phyloP scores from a whole-genome alignment of 2,329 filamentous ascomycete genomes.

The Botrytis cinerea region DNA sequence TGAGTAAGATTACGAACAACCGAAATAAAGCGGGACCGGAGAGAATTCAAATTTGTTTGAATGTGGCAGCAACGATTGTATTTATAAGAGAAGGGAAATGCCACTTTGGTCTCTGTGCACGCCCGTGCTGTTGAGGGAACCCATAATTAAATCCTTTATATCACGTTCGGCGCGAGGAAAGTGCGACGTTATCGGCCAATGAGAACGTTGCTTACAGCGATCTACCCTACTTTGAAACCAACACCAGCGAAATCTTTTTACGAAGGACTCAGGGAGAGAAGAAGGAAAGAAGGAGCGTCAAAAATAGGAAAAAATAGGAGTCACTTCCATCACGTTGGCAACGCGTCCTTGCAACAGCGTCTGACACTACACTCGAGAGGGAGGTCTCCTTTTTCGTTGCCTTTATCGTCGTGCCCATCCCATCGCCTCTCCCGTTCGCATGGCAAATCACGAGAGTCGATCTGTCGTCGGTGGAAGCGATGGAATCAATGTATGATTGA shows the following conservation, averaged over 20 bases:
- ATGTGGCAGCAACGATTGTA: conserved; percentile 1
- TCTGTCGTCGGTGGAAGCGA: neutral
- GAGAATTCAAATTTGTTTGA: neutral
- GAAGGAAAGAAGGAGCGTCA: too few relatives aligned
- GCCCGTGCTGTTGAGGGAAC: neutral
- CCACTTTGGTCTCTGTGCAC: neutral
- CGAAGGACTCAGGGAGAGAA: neutral
- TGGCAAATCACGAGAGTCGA: too few relatives aligned
- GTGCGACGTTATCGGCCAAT: conserved; percentile 19
- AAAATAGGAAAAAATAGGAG: conserved; percentile 1
- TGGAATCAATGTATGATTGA: too few relatives aligned
- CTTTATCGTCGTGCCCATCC: too few relatives aligned
- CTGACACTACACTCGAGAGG: neutral
- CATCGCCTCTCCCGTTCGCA: too few relatives aligned
- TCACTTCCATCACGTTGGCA: too few relatives aligned
- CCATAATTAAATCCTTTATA: conserved; percentile 22
- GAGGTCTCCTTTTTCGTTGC: neutral
- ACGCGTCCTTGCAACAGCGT: neutral
- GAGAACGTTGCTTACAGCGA: conserved; percentile 7
- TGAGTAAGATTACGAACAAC: conserved; percentile 22
- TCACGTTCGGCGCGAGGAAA: conserved; percentile 5
- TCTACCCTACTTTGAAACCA: conserved; percentile 22
- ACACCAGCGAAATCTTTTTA: neutral
- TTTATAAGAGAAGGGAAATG: conserved; percentile 9
- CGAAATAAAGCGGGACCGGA: conserved; percentile 17